Evolutionary conservation across 169 alveolate genomes (phyloP), one percentile per base, ranked within the genome.

Genomic region (Plasmodium cynomolgi): DNA sequence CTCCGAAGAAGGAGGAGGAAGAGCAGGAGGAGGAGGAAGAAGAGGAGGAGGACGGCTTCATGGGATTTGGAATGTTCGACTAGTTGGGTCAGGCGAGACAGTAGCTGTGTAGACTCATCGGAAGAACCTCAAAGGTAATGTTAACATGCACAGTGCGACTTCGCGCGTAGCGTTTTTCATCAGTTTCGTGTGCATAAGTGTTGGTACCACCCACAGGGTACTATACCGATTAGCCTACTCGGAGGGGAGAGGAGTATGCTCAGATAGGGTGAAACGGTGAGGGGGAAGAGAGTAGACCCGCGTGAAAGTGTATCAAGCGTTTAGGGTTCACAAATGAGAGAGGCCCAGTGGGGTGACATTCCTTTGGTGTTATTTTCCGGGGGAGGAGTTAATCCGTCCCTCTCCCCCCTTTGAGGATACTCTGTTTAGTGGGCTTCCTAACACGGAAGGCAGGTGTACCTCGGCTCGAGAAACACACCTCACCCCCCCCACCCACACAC

Each of bases 31-130:
- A 95, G 86, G 98, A 96, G 56, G 99, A 97, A 77, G 99, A 98
- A 92, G 99, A 99, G 84, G 99, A 98, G 82, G 99, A 98, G 72
- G 99, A 98, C 94, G 98, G 97, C 23, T 99, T 97, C 93, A 96
- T 98, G 98, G 99, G 99, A 23, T 98, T 98, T 96, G 97, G 98
- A 23, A 97, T 98, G 84, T 98, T 98, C 93, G 99, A 97, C 91
- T 98, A 96, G 37, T 23, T 20, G 29, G 34, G 44, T 5, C 5
- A 6, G 44, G 44, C 44, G 1, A 6, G 44, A 9, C 44, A 37
- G 44, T 37, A 44, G 23, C 26, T 50, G 26, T 0, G 23, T 50
- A 13, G 4, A 23, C 23, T 1, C 7, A 15, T 17, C 23, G 62
- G 62, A 17, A 1, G 23, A 50, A 1, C 62, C 8, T 2, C 62